Conservation (phyloP, 768 basidiomycete species). For the Neoboletus brunneissimus region DNA sequence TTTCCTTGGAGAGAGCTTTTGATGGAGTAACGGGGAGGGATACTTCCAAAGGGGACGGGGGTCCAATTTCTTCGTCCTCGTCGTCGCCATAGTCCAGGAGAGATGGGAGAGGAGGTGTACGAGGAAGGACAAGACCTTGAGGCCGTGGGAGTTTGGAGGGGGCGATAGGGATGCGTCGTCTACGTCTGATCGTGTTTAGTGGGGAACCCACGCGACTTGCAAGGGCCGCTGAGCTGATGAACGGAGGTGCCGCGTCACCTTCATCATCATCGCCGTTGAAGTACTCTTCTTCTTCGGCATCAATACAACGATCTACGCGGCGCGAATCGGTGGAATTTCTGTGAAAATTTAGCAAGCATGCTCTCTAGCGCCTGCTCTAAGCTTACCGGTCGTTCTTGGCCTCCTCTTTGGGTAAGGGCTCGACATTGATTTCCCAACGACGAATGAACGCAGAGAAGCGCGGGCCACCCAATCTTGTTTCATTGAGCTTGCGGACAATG, state of each 20-base stretch:
- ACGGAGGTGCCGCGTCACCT: conserved; percentile 40
- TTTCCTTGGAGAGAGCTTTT: conserved; percentile 17
- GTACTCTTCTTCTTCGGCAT: conserved; percentile 87
- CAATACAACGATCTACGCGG: conserved; percentile 47
- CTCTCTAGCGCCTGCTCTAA: conserved; percentile 7
- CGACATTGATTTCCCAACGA: conserved; percentile 90
- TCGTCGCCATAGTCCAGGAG: conserved; percentile 80
- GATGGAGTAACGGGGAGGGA: conserved; percentile 8
- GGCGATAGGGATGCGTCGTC: conserved; percentile 48
- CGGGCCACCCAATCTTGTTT: conserved; percentile 57
- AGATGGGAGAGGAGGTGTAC: conserved; percentile 53
- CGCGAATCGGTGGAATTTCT: conserved; percentile 42
- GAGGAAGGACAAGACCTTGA: conserved; percentile 39
- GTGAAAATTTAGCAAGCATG: conserved; percentile 11
- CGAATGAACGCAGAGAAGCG: conserved; percentile 72
- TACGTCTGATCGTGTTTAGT: conserved; percentile 51
- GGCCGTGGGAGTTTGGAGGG: conserved; percentile 48
- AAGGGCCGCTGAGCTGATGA: conserved; percentile 27
- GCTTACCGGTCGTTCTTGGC: conserved; percentile 51
- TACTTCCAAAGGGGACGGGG: conserved; percentile 14
- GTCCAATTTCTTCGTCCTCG: conserved; percentile 44
- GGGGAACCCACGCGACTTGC: conserved; percentile 31
- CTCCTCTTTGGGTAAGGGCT: conserved; percentile 60
- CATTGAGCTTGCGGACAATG: conserved; percentile 60
- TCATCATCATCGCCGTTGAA: conserved; percentile 91